Base-by-base conservation (phyloP, 768 basidiomycete genomes). In the Hemileccinum impolitum region DNA sequence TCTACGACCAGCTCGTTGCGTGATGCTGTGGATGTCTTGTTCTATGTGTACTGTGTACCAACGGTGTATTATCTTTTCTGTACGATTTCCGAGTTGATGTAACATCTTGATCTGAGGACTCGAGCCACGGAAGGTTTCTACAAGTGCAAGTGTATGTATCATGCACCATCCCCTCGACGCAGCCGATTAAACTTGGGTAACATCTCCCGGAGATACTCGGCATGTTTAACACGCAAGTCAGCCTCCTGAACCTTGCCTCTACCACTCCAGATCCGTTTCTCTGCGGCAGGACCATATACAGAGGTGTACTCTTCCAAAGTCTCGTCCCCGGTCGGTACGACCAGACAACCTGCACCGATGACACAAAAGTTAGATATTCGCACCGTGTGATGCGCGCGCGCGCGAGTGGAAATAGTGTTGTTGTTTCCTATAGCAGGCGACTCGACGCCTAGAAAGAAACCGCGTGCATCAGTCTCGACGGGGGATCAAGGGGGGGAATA, bases 191-290 rank as follows among this genome's bases (percentile, higher is more conserved):
- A 93, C 70, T 93, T 92, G 39, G 89, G 90, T 38, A 93, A 60
- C 84, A 93, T 93, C 65, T 97, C 95, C 37, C 84, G 75, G 44
- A 98, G 74, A 66, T 97, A 97, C 59, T 95, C 93, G 4, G 84
- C 81, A 59, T 97, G 94, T 63, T 97, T 97, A 39, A 79, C 72
- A 45, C 91, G 76, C 51, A 97, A 65, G 60, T 92, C 92, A 23
- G 78, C 77, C 59, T 94, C 94, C 60, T 94, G 92, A 0, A 84
- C 74, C 56, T 83, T 81, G 8, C 91, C 91, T 52, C 87, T 76
- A 14, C 90, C 92, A 54, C 89, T 92, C 91, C 94, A 96, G 7
- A 67, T 77, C 42, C 92, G 74, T 47, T 87, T 75, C 52, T 91
- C 84, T 1, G 85, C 81, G 8, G 77, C 75, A 5, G 82, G 79